Evolutionary conservation across 2,329 filamentous ascomycete genomes (phyloP).

Genomic region (Dactylellina sp.): DNA sequence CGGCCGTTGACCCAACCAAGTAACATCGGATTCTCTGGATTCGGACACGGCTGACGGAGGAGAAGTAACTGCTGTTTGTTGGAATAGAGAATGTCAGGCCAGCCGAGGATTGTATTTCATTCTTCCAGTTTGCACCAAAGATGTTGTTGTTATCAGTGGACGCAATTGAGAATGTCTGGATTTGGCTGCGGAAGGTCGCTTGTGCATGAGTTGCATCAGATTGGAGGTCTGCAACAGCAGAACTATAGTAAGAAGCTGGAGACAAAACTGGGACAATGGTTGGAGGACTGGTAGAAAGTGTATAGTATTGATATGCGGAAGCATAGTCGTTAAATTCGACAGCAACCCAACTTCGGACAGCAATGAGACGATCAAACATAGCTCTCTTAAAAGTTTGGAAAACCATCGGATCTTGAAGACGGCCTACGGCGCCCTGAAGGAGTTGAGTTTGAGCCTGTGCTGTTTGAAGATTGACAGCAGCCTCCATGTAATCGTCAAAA

Average conservation of each 20-base stretch:
- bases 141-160: constrained; percentile 14
- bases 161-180: constrained; percentile 40
- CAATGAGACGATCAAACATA: constrained; percentile 56
- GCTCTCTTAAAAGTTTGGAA: constrained; percentile 54
- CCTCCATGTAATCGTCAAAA: constrained; percentile 53
- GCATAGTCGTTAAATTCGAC: constrained; percentile 50
- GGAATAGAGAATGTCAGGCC: constrained; percentile 52
- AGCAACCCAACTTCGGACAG: constrained; percentile 53
- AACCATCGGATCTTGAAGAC: constrained; percentile 39
- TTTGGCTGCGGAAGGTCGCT: constrained; percentile 49
- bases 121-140: constrained; percentile 44
- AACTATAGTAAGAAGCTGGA: constrained; percentile 39
- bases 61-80: constrained; percentile 39
- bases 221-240: constrained; percentile 48
- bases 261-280: constrained; percentile 39
- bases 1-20: constrained; percentile 27
- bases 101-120: constrained; percentile 16
- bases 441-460: constrained; percentile 36
- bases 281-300: constrained; percentile 19
- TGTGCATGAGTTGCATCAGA: constrained; percentile 48
- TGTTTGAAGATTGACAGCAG: constrained; percentile 45
- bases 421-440: constrained; percentile 34
- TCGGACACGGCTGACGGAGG: constrained; percentile 35
- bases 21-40: constrained; percentile 44
- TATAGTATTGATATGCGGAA: constrained; percentile 51